Evolutionary conservation across 306 rosid species (phyloP), one percentile per base, ranked within the genome.

Genomic region (Ammopiptanthus mongolicus): DNA sequence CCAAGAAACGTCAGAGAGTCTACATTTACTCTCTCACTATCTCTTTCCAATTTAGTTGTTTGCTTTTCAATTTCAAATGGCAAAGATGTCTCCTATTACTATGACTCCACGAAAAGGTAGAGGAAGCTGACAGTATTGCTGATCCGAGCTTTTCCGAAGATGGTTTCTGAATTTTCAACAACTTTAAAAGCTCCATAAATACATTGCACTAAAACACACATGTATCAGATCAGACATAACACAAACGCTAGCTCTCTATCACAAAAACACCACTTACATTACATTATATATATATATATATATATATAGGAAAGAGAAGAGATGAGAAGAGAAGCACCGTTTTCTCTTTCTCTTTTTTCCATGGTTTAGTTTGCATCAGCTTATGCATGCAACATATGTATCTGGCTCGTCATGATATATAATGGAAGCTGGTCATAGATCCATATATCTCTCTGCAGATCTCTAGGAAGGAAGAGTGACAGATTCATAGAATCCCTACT

Each of bases 1-100:
- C 96, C 93, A 73, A 88, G 78, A 86, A 56, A 53, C 31, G 86
- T 88, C 91, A 87, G 88, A 84, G 57, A 72, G 69, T 83, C 82
- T 81, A 44, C 82, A 88, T 84, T 82, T 69, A 86, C 56, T 64
- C 3, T 39, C 79, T 23, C 29, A 23, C 48, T 36, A 39, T 53
- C 65, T 44, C 63, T 82, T 22, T 48, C 76, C 69, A 37, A 75
- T 52, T 9, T 18, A 11, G 6, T 5, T 60, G 62, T 65, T 52
- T 33, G 80, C 82, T 75, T 79, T 89, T 74, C 82, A 80, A 74
- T 80, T 66, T 78, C 82, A 84, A 84, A 74, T 52, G 80, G 82
- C 13, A 65, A 75, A 67, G 28, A 81, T 71, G 76, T 86, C 85
- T 65, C 42, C 82, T 83, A 63, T 34, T 71, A 58, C 90, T 79